Base-by-base conservation (phyloP, 768 basidiomycete species). In the Heimioporus sp. region DNA sequence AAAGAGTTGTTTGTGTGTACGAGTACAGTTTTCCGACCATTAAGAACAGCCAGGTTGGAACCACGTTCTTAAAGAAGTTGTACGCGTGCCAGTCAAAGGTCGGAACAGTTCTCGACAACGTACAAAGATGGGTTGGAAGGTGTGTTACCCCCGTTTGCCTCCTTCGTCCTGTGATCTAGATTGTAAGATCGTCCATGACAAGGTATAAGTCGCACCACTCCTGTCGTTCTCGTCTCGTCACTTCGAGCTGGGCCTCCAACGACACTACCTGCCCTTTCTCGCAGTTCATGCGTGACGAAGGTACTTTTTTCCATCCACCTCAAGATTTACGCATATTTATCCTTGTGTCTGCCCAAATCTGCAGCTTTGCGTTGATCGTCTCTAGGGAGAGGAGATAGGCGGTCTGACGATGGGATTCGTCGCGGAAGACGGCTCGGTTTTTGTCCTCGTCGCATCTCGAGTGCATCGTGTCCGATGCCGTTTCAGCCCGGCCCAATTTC, bases 11-110 rank as follows among this genome's bases (percentile, higher is more conserved):
- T 73, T 4, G 70, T 49, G 8, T 74, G 76, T 3, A 62, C 54
- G 1, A 86, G 65, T 49, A 86, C 80, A 0, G 72, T 72, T 54
- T 86, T 81, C 17, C 81, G 79, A 16, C 71, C 72, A 0, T 75
- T 77, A 4, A 87, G 73, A 9, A 78, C 61, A 0, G 85, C 85
- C 0, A 64, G 52, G 20, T 76, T 81, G 0, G 80, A 72, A 1
- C 88, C 87, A 30, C 87, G 80, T 32, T 86, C 81, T 57, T 89
- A 86, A 2, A 89, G 76, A 0, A 90, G 70, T 10, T 73, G 74
- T 0, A 85, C 86, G 53, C 90, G 80, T 0, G 75, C 64, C 0
- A 87, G 72, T 2, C 87, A 84, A 4, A 90, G 76, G 4, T 72
- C 65, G 0, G 87, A 76, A 10, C 89, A 76, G 24, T 71, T 74